phyloP scores from a whole-genome alignment of 805 yeast species.

The Cyberlindnera amylophila region DNA sequence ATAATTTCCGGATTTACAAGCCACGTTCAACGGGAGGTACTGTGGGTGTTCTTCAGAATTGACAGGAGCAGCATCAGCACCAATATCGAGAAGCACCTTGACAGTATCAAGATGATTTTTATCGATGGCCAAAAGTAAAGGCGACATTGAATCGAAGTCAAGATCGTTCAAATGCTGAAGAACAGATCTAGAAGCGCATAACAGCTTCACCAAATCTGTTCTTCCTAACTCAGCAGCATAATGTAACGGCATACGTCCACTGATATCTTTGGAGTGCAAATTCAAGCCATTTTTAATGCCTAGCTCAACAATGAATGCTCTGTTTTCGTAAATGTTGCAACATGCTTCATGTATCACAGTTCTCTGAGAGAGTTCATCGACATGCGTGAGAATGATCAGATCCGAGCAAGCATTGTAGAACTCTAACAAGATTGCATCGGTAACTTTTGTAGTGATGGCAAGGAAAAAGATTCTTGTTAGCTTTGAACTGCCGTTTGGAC shows the following conservation, averaged over 20 bases:
- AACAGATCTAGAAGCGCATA: slow-evolving; percentile 30
- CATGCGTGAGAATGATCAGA: slow-evolving; percentile 56
- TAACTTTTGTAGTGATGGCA: slow-evolving; percentile 59
- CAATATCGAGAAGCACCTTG: slow-evolving; percentile 44
- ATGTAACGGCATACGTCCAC: slow-evolving; percentile 82
- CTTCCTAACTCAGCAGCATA: slow-evolving; percentile 70
- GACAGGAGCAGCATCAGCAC: slow-evolving; percentile 43
- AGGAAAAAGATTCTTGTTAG: slow-evolving; percentile 71
- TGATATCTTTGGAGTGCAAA: slow-evolving; percentile 48
- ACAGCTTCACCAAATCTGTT: slow-evolving; percentile 37
- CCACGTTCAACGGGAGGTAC: slow-evolving; percentile 76
- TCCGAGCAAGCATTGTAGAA: slow-evolving; percentile 37
- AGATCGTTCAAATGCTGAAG: slow-evolving; percentile 35
- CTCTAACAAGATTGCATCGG: slow-evolving; percentile 47
- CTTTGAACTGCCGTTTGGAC: slow-evolving; percentile 38
- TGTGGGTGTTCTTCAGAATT: slow-evolving; percentile 52
- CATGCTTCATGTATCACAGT: slow-evolving; percentile 71
- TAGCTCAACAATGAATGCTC: slow-evolving; percentile 24
- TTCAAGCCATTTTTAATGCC: slow-evolving; percentile 24
- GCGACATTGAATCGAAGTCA: slow-evolving; percentile 78
- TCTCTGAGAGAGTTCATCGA: slow-evolving; percentile 71
- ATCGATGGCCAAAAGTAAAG: slow-evolving; percentile 75
- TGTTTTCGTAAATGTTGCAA: slow-evolving; percentile 20
- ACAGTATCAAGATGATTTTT: slow-evolving; percentile 57
- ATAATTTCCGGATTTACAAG: slow-evolving; percentile 80